These are phyloP conservation scores for Galerina sulciceps DNA, from an alignment of 768 basidiomycete species.

Conservation along the genomic window DNA sequence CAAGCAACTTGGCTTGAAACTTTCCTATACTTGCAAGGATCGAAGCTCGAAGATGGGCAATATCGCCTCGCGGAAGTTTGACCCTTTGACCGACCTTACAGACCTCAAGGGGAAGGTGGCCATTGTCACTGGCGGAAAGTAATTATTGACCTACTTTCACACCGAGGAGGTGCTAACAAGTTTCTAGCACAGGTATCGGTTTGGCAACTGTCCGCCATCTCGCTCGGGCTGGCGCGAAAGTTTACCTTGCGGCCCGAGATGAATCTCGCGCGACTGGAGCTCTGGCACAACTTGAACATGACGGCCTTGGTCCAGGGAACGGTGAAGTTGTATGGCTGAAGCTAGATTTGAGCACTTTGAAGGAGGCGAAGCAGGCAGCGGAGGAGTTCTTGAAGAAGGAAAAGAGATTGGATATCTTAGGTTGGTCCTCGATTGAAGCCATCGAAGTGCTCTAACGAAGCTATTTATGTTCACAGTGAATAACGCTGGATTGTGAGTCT, in stretches of 20 bases:
- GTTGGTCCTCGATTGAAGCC: conserved; percentile 34
- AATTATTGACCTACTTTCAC: conserved; percentile 1
- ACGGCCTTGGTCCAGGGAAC: conserved; percentile 46
- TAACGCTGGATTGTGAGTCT: conserved; percentile 54
- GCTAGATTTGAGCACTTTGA: conserved; percentile 55
- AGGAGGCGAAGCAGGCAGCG: conserved; percentile 48
- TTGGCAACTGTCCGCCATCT: conserved; percentile 52
- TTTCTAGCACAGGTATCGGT: conserved; percentile 26
- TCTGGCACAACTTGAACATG: conserved; percentile 45
- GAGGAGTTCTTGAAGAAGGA: conserved; percentile 54
- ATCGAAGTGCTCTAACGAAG: no score
- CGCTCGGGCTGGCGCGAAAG: conserved; percentile 56
- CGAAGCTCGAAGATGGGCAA: conserved; percentile 12
- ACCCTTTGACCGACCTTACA: conserved; percentile 42
- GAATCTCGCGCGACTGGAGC: conserved; percentile 50
- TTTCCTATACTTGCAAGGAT: no score
- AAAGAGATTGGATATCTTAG: conserved; percentile 54
- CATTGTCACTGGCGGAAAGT: conserved; percentile 66
- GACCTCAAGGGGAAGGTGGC: conserved; percentile 55
- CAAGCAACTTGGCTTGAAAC: no score
- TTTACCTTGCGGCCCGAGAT: conserved; percentile 59
- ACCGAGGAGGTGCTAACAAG: neutral
- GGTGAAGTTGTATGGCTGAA: conserved; percentile 53
- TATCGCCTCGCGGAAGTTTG: conserved; percentile 17
- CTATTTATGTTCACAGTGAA: conserved; percentile 42